A percentile compares a stretch with the other conserved stretches of the same genome.
Conservation (phyloP, 192 early-diverging fungal species). For the Spinellus fusiger region DNA sequence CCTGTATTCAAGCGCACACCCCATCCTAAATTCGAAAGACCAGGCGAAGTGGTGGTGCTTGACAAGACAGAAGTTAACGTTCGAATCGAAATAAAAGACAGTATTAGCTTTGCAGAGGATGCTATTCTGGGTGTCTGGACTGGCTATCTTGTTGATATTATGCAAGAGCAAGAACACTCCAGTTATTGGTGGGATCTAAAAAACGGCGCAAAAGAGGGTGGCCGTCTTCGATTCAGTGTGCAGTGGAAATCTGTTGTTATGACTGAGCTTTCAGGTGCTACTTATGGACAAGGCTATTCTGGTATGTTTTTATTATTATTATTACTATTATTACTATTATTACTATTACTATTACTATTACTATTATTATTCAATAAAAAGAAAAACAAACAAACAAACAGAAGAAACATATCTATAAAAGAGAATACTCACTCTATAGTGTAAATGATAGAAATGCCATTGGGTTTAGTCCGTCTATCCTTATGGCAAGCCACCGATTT, state of each 20-base stretch:
- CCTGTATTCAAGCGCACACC: constrained; percentile 60
- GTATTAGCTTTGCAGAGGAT: constrained; percentile 39
- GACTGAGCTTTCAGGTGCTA: constrained; percentile 22
- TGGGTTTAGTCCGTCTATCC: constrained; percentile 68
- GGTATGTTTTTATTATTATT: not conserved
- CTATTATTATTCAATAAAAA: no score
- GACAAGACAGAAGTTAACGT: constrained; percentile 53
- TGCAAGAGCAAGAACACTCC: constrained; percentile 15
- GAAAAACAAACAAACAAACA: no score
- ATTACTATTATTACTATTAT: not conserved
- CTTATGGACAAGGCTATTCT: constrained; percentile 3
- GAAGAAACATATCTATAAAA: not conserved
- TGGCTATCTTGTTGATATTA: constrained; percentile 31
- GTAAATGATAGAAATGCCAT: constrained; percentile 35
- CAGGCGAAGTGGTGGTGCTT: constrained; percentile 58
- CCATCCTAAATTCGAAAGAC: constrained; percentile 70
- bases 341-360: not conserved
- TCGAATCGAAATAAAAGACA: constrained; percentile 54
- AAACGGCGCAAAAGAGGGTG: not conserved
- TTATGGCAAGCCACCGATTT: constrained; percentile 65
- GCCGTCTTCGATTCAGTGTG: constrained; percentile 28
- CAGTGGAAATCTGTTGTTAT: constrained; percentile 72
- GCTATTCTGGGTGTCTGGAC: constrained; percentile 29
- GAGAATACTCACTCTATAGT: not conserved
- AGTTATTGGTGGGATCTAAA: constrained; percentile 31